These are phyloP conservation scores for Alnus rubra DNA, from an alignment of 306 rosid genomes.

Conservation along the genomic window DNA sequence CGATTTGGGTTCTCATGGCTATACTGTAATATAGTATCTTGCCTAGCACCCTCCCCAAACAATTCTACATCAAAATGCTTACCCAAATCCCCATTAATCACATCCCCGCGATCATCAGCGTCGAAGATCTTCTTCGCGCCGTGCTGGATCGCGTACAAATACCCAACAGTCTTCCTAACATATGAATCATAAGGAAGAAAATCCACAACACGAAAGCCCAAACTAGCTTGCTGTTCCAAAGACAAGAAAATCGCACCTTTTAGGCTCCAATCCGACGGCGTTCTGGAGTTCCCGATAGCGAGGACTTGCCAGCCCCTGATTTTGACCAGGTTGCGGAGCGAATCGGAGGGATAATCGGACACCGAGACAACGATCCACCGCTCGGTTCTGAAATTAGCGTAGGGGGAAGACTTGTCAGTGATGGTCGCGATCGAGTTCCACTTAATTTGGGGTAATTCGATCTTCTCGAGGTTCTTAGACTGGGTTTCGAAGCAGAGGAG, in stretches of 20 bases:
- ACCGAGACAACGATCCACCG: conserved; percentile 91
- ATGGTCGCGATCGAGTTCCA: conserved; percentile 56
- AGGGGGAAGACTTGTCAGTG: conserved; percentile 57
- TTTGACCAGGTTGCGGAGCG: conserved; percentile 66
- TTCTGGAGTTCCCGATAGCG: conserved; percentile 74
- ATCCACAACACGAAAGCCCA: conserved; percentile 87
- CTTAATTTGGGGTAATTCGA: conserved; percentile 63
- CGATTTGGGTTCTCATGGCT: conserved; percentile 88
- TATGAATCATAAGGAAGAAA: conserved; percentile 83
- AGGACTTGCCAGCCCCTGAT: conserved; percentile 87
- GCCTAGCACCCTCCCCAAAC: conserved; percentile 85
- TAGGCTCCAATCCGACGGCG: conserved; percentile 86
- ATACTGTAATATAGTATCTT: conserved; percentile 75
- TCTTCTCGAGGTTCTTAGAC: conserved; percentile 64
- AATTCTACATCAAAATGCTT: conserved; percentile 88
- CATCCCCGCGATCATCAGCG: conserved; percentile 94
- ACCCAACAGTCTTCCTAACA: conserved; percentile 91
- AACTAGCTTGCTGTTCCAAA: conserved; percentile 67
- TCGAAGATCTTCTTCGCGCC: conserved; percentile 93
- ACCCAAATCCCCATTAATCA: conserved; percentile 82
- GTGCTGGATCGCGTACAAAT: conserved; percentile 90
- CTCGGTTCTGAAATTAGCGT: conserved; percentile 65
- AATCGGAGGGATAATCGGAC: conserved; percentile 64
- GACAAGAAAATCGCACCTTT: conserved; percentile 93
- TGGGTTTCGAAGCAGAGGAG: conserved; percentile 77